Evolutionary conservation across 2,329 filamentous ascomycete species (phyloP), one percentile per base, ranked within the genome.

Genomic region (Arthrinium puccinioides): DNA sequence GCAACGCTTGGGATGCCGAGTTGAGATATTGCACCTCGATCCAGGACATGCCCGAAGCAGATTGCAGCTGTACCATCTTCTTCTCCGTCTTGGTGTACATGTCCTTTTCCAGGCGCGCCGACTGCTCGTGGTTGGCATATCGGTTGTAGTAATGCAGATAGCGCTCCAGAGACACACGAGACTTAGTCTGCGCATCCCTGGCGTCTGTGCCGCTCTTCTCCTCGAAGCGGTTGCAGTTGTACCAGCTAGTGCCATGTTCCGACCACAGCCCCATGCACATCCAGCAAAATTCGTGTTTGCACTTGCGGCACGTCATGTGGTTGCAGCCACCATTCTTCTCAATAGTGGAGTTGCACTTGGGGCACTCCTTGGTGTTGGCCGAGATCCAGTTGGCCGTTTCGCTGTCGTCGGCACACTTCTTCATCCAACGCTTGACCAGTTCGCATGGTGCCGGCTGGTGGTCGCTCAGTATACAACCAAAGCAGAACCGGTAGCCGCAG

Each of bases 241-340:
- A 98, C 92, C 92, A 98, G 63, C 87, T 95, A 4, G 90, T 98
- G 45, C 92, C 92, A 58, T 98, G 92, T 62, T 98, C 92, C 1
- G 88, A 94, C 92, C 92, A 98, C 1, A 95, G 70, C 0, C 92
- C 92, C 92, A 98, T 98, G 56, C 92, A 98, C 85, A 98, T 97
- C 92, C 92, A 98, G 66, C 92, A 98, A 55, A 98, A 65, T 45
- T 64, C 56, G 34, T 57, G 54, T 15, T 52, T 49, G 45, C 61
- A 65, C 30, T 53, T 51, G 9, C 51, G 41, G 45, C 61, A 63
- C 1, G 56, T 62, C 61, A 64, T 64, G 43, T 63, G 61, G 40
- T 60, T 61, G 40, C 60, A 65, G 0, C 61, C 60, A 1, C 53
- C 58, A n/a, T 98, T 98, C 76, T 98, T 98, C 64, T 98, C 92